Evolutionary conservation across 495 filamentous ascomycete genomes (phyloP).

Genomic region (Parathielavia appendiculata): DNA sequence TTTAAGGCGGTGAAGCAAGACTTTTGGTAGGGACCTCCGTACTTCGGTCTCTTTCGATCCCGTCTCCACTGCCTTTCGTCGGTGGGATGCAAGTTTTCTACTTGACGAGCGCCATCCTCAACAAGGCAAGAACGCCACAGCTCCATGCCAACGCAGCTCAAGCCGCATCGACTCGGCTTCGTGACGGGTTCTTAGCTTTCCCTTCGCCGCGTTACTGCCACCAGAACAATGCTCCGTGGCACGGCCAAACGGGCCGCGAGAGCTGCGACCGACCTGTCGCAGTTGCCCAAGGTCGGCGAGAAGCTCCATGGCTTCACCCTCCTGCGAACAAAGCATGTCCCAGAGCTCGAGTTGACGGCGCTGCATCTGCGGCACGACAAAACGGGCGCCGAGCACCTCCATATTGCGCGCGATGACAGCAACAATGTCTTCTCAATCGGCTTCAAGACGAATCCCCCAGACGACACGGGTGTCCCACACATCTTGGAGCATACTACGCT

Average conservation of each 20-base stretch:
- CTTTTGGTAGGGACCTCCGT: no score
- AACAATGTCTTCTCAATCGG: conserved; percentile 99
- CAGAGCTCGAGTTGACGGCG: conserved; percentile 88
- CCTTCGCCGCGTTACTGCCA: not conserved
- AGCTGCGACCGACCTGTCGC: conserved; percentile 64
- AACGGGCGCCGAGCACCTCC: conserved; percentile 91
- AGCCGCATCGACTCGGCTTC: not conserved
- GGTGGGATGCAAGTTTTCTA: conserved; percentile 2
- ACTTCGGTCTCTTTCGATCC: not conserved
- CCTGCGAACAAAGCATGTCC: conserved; percentile 79
- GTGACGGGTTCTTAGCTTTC: not conserved
- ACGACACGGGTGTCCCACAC: conserved; percentile 93
- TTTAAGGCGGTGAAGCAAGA: no score
- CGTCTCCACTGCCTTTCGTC: not conserved
- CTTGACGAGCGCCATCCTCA: not conserved
- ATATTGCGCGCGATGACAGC: conserved; percentile 87
- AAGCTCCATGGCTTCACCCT: conserved; percentile 91
- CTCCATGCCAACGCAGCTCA: conserved; percentile 5
- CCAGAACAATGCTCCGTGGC: conserved; percentile 46
- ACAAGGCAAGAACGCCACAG: not conserved
- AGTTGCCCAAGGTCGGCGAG: conserved; percentile 71
- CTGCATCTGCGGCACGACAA: conserved; percentile 85
- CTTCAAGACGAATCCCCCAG: conserved; percentile 97
- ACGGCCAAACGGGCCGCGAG: conserved; percentile 47
- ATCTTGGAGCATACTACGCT: conserved; percentile 96